Percentiles rank a stretch among this genome's conserved stretches.
Conservation (phyloP, 441 rosid species). For the Kokia cookei region DNA sequence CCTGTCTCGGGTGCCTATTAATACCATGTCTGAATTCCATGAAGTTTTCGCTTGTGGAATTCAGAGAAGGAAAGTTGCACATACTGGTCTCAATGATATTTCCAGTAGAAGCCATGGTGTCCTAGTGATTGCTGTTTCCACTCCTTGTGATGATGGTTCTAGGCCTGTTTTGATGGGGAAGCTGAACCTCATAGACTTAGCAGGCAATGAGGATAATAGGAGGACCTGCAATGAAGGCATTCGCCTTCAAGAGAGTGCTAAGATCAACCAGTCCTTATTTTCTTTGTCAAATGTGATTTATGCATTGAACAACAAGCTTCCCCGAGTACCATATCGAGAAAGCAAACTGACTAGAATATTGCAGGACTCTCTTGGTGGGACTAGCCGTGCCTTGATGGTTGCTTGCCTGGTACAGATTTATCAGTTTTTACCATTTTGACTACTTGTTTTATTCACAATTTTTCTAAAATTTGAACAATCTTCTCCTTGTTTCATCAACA, state of each 20-base stretch:
- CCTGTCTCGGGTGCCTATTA: constrained; percentile 47
- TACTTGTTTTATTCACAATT: not conserved
- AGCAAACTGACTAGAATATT: constrained; percentile 88
- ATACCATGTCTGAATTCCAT: constrained; percentile 52
- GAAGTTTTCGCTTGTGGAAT: constrained; percentile 51
- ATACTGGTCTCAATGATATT: constrained; percentile 75
- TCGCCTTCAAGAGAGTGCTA: constrained; percentile 81
- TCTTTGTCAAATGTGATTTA: constrained; percentile 82
- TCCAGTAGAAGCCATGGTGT: constrained; percentile 95
- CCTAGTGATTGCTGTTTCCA: constrained; percentile 57
- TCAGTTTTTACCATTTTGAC: not conserved
- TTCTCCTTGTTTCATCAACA: constrained; percentile 8
- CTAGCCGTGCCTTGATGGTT: constrained; percentile 77
- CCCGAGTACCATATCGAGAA: constrained; percentile 82
- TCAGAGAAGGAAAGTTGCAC: constrained; percentile 75
- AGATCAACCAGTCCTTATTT: constrained; percentile 84
- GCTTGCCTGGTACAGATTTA: constrained; percentile 65
- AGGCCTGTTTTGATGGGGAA: constrained; percentile 45
- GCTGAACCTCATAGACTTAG: constrained; percentile 87
- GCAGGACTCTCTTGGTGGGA: constrained; percentile 95
- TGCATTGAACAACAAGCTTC: constrained; percentile 69
- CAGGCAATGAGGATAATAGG: constrained; percentile 90
- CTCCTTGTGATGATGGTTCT: constrained; percentile 33
- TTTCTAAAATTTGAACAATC: not conserved
- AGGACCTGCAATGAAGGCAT: constrained; percentile 79